A percentile compares a stretch with the other conserved stretches of the same genome.
Conservation (phyloP, 2,329 filamentous ascomycete genomes). For the Sporothrix phasma region DNA sequence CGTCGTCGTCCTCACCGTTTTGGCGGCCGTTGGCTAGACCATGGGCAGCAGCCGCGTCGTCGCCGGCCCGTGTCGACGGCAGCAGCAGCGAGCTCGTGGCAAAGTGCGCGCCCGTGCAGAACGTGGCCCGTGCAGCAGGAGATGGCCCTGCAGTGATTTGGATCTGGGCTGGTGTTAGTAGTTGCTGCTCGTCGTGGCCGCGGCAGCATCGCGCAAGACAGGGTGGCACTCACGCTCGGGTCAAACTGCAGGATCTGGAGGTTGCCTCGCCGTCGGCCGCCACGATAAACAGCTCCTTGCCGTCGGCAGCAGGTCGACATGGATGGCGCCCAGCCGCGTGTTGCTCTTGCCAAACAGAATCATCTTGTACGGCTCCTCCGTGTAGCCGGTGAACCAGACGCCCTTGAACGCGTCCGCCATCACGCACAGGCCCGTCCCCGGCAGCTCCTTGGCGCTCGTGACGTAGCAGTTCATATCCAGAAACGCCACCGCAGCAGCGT, state of each 20-base stretch:
- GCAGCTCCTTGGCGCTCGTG: slow-evolving; percentile 71
- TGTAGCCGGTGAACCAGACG: slow-evolving; percentile 92
- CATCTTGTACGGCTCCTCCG: slow-evolving; percentile 94
- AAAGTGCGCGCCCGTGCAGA: slow-evolving; percentile 72
- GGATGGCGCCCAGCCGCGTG: slow-evolving; percentile 65
- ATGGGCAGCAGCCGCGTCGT: background rate
- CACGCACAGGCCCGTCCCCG: slow-evolving; percentile 73
- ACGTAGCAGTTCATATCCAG: slow-evolving; percentile 97
- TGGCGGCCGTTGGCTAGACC: background rate
- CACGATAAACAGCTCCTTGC: slow-evolving; percentile 71
- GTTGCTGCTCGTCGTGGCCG: background rate
- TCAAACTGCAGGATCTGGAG: slow-evolving; percentile 88
- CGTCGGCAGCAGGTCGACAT: slow-evolving; percentile 80
- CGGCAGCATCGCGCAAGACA: background rate
- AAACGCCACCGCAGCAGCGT: slow-evolving; percentile 85
- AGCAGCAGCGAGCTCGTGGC: slow-evolving; percentile 67
- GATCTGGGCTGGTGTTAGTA: slow-evolving; percentile 46
- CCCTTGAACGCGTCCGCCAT: slow-evolving; percentile 89
- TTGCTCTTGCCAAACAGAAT: slow-evolving; percentile 82
- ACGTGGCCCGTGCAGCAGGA: slow-evolving; percentile 81
- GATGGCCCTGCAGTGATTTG: slow-evolving; percentile 80
- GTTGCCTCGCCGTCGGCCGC: slow-evolving; percentile 74
- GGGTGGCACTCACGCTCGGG: slow-evolving; percentile 63
- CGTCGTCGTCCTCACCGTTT: background rate
- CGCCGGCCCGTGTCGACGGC: slow-evolving; percentile 42